Evolutionary conservation across 2,329 filamentous ascomycete genomes (phyloP).

Genomic region (Fusarium drepaniforme): DNA sequence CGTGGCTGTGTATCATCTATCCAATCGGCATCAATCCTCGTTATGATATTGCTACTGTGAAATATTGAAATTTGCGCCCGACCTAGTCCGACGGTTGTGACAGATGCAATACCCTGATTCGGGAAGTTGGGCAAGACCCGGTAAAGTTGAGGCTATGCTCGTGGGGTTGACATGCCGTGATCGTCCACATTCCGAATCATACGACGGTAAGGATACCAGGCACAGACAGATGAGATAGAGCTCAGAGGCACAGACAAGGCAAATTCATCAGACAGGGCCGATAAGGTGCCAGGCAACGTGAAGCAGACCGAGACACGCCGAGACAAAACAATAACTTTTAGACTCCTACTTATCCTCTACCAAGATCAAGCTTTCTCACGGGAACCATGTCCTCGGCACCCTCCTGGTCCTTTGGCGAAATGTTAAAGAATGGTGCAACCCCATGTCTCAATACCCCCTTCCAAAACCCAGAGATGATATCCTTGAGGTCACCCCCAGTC

Average conservation of each 20-base stretch:
- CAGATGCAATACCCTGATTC: neutral
- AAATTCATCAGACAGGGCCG: neutral
- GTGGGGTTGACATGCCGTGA: neutral
- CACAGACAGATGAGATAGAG: neutral
- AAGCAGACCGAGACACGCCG: neutral
- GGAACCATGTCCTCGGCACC: slow-evolving; percentile 60
- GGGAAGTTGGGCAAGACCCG: neutral
- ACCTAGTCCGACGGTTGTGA: neutral
- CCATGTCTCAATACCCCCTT: slow-evolving; percentile 76
- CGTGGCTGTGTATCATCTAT: slow-evolving; percentile 30
- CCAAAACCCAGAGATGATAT: slow-evolving; percentile 82
- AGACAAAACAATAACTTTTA: slow-evolving; percentile 1
- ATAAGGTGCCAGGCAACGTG: neutral
- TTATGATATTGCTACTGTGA: neutral
- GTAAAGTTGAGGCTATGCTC: neutral
- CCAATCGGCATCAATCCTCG: slow-evolving; percentile 11
- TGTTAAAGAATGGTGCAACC: slow-evolving; percentile 75
- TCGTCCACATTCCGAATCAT: neutral
- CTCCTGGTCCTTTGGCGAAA: slow-evolving; percentile 38
- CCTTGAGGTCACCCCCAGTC: slow-evolving; percentile 84
- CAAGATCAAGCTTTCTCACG: slow-evolving; percentile 67
- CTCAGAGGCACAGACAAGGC: neutral
- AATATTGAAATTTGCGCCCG: neutral
- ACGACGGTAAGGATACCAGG: neutral
- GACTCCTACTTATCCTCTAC: slow-evolving; percentile 49